These are phyloP conservation scores for Parathielavia hyrcaniae DNA, from an alignment of 495 filamentous ascomycete genomes.

Conservation along the genomic window DNA sequence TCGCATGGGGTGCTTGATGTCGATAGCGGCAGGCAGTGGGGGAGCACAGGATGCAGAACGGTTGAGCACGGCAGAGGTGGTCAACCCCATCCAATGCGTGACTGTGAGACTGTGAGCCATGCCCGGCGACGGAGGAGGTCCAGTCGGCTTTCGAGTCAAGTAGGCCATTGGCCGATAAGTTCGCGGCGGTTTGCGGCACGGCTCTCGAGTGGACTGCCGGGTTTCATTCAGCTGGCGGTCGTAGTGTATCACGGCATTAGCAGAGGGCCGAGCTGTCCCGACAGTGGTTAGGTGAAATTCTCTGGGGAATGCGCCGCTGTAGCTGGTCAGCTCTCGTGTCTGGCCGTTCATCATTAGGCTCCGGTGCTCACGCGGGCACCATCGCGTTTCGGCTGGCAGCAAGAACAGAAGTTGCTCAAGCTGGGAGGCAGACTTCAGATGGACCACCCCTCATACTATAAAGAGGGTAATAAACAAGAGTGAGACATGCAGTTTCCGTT, in stretches of 20 bases:
- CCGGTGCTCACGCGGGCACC: not conserved
- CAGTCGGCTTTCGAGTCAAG: not conserved
- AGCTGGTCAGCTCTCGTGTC: not conserved
- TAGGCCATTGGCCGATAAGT: not conserved
- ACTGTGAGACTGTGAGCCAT: constrained; percentile 3
- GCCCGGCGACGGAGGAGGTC: not conserved
- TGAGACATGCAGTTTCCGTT: no score
- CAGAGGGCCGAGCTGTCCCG: not conserved
- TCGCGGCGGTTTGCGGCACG: not conserved
- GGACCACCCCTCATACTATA: no score
- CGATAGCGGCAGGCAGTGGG: not conserved
- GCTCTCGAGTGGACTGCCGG: not conserved
- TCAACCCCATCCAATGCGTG: not conserved
- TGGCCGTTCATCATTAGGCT: constrained; percentile 4
- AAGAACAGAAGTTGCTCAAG: no score
- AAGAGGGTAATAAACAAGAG: no score
- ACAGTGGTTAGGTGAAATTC: not conserved
- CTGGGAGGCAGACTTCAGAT: no score
- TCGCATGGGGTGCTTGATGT: not conserved
- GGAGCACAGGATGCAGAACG: constrained; percentile 4
- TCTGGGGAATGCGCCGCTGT: constrained; percentile 3
- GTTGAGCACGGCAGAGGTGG: not conserved
- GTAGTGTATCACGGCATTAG: constrained; percentile 2
- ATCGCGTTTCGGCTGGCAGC: no score
- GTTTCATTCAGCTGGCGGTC: not conserved